Conservation (phyloP, 345 rosid genomes). For the Kernera saxatilis region DNA sequence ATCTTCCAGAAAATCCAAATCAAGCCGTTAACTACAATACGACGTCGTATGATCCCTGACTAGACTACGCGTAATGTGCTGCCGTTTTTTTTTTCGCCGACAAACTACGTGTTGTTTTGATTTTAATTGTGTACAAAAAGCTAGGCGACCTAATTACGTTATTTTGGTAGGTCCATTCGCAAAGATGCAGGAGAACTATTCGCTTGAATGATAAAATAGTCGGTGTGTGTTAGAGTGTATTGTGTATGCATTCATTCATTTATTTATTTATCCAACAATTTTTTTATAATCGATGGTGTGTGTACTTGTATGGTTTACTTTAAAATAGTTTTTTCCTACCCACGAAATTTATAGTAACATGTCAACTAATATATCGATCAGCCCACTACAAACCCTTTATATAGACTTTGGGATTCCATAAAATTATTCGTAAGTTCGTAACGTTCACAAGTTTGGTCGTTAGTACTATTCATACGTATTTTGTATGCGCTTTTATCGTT, state of each 20-base stretch:
- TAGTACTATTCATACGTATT: not conserved
- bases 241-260: not conserved
- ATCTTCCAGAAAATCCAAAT: not conserved
- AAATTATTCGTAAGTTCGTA: not conserved
- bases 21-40: not conserved
- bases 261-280: not conserved
- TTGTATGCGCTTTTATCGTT: not conserved
- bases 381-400: slow-evolving; percentile 16
- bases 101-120: slow-evolving; percentile 21
- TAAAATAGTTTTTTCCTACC: not conserved
- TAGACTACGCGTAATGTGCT: not conserved
- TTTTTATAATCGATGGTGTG: not conserved
- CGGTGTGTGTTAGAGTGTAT: slow-evolving; percentile 15
- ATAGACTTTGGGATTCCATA: not conserved
- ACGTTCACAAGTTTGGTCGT: slow-evolving; percentile 3
- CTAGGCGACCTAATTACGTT: slow-evolving; percentile 15
- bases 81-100: slow-evolving; percentile 25
- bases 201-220: slow-evolving; percentile 4
- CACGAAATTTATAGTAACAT: slow-evolving; percentile 5
- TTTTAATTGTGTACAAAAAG: not conserved
- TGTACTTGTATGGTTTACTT: not conserved
- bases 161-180: slow-evolving; percentile 10
- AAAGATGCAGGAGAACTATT: not conserved
- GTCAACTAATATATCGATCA: not conserved
- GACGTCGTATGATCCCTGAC: not conserved